Evolutionary conservation across 2,329 filamentous ascomycete genomes (phyloP).

Genomic region (Penicillium sp.): DNA sequence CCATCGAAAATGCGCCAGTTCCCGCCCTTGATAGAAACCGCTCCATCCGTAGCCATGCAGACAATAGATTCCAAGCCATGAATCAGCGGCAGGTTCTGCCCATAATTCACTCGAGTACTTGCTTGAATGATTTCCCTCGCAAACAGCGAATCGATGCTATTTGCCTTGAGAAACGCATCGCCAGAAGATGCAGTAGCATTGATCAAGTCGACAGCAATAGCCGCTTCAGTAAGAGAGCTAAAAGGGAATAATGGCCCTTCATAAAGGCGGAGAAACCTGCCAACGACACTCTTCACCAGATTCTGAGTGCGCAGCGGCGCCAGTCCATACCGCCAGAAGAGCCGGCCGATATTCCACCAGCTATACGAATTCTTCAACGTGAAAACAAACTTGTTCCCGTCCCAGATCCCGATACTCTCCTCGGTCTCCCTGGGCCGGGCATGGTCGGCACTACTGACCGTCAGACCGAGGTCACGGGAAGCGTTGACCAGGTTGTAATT

Average conservation of each 20-base stretch:
- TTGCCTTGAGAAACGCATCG: slow-evolving; percentile 64
- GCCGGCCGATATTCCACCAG: slow-evolving; percentile 78
- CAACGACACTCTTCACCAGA: slow-evolving; percentile 68
- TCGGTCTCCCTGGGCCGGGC: slow-evolving; percentile 45
- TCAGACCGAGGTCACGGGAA: slow-evolving; percentile 67
- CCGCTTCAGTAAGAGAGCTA: slow-evolving; percentile 66
- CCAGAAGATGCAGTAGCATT: slow-evolving; percentile 69
- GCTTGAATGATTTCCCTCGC: slow-evolving; percentile 82
- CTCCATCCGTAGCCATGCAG: slow-evolving; percentile 83
- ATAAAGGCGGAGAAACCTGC: slow-evolving; percentile 76
- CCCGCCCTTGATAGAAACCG: slow-evolving; percentile 73
- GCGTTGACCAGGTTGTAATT: slow-evolving; percentile 81
- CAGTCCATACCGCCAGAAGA: slow-evolving; percentile 82
- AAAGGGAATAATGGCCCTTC: slow-evolving; percentile 81
- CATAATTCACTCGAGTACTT: slow-evolving; percentile 90
- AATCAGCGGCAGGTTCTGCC: slow-evolving; percentile 78
- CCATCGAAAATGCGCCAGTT: slow-evolving; percentile 93
- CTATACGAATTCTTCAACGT: slow-evolving; percentile 58
- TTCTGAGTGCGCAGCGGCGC: slow-evolving; percentile 71
- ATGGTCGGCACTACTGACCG: slow-evolving; percentile 47
- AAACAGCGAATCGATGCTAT: slow-evolving; percentile 66
- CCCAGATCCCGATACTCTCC: slow-evolving; percentile 73
- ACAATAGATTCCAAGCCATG: slow-evolving; percentile 90
- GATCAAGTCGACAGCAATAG: slow-evolving; percentile 64
- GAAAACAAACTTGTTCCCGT: slow-evolving; percentile 72